These are phyloP conservation scores for Mycosarcoma mackinlayi DNA, from an alignment of 1,284 basidiomycete genomes.

Conservation along the genomic window DNA sequence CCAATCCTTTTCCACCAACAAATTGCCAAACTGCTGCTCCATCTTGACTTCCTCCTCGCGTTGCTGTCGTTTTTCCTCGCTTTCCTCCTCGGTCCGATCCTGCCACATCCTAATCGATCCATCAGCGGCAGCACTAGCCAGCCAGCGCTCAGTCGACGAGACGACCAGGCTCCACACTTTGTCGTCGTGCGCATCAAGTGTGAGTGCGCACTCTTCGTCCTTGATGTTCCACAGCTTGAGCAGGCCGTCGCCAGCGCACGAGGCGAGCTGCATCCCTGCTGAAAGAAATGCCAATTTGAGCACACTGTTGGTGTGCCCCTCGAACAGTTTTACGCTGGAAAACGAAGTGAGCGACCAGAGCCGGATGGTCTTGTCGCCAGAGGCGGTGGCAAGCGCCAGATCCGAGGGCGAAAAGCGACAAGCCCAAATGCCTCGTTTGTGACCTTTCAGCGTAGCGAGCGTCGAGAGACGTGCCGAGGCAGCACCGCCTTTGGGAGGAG, in stretches of 20 bases:
- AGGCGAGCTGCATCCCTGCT: slow-evolving; percentile 84
- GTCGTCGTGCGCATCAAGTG: slow-evolving; percentile 92
- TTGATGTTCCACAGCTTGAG: slow-evolving; percentile 95
- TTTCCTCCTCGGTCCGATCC: slow-evolving; percentile 78
- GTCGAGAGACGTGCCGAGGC: slow-evolving; percentile 72
- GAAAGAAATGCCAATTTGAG: slow-evolving; percentile 89
- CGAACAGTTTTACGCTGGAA: slow-evolving; percentile 71
- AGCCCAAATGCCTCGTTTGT: slow-evolving; percentile 95
- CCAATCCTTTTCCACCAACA: slow-evolving; percentile 87
- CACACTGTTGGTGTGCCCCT: slow-evolving; percentile 90
- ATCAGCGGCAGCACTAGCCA: slow-evolving; percentile 93
- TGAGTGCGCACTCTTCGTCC: slow-evolving; percentile 82
- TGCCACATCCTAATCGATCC: slow-evolving; percentile 93
- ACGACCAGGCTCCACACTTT: slow-evolving; percentile 93
- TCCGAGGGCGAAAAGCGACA: slow-evolving; percentile 88
- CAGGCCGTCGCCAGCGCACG: slow-evolving; percentile 89
- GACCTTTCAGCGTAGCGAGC: slow-evolving; percentile 91
- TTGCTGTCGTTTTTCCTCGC: slow-evolving; percentile 69
- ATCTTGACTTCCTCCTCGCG: slow-evolving; percentile 68
- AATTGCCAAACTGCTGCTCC: slow-evolving; percentile 95
- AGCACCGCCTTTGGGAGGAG: slow-evolving; percentile 59
- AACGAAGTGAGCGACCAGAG: slow-evolving; percentile 84
- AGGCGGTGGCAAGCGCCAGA: slow-evolving; percentile 87
- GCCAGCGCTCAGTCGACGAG: slow-evolving; percentile 78
- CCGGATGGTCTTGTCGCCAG: slow-evolving; percentile 92